Evolutionary conservation across 1,139 yeast species (phyloP), one percentile per base, ranked within the genome.

Genomic region (Maudiozyma humilis): DNA sequence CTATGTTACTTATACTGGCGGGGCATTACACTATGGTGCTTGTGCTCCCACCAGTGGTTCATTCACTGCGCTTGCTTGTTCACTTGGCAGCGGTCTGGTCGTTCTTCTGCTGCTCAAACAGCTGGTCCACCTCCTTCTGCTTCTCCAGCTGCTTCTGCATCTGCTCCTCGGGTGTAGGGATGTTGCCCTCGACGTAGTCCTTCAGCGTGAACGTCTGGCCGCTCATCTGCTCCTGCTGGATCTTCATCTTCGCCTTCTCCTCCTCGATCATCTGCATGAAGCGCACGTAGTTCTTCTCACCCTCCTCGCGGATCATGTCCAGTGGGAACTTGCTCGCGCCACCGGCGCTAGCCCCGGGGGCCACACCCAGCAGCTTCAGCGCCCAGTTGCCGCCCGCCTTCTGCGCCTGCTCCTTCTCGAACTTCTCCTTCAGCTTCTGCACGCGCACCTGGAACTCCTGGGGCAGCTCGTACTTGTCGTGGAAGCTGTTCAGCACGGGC

Each of bases 271-370:
- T 79, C 64, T 79, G 79, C 67, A 82, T 82, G 76, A 87, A 85
- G 54, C 81, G 80, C 59, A 82, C 80, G 66, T 87, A 91, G 63
- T 87, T 89, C 70, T 78, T 78, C 65, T 87, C 95, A 54, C 96
- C 96, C 62, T 86, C 93, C 63, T 88, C 94, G 62, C 97, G 83
- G 53, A 88, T 82, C 47, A 80, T 67, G 66, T 91, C 98, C 61
- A 88, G 76, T 36, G 96, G 96, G 83, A 88, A 85, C 68, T 86
- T 85, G 47, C 83, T 82, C 14, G 32, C 36, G 18, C 35, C 17
- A 10, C 15, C 38, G 12, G 31, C 6, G 25, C 16, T 14, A 10
- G 36, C 17, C 23, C 42, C 38, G 6, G 27, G 27, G 7, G 73
- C 66, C 44, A 83, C 74, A 40, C 95, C 95, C 50, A 85, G 67